Base-by-base conservation (phyloP, 331 rosid species). In the Pyracantha coccinea region DNA sequence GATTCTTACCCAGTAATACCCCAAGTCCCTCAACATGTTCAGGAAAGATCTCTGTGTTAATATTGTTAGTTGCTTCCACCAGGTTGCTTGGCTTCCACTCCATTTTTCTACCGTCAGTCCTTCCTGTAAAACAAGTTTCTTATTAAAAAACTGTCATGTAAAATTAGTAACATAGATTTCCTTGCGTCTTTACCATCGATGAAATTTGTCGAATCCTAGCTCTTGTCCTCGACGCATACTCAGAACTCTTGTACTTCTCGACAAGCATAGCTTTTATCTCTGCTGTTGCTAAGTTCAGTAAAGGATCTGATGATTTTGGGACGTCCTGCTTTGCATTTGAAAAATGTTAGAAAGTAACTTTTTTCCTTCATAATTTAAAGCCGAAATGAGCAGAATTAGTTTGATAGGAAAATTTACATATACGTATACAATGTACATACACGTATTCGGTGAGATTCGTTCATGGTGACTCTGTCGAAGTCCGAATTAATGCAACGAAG, bases 1-100 rank as follows among this genome's bases (percentile, higher is more conserved):
- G 20, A 94, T 94, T 89, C 99, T 89, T 74, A 92, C 78, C 99
- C 99, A 94, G 78, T 90, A 94, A 78, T 94, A 94, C 14, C 97
- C 99, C 61, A 90, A 86, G 76, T 94, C 99, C 74, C 99, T 86
- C 68, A 74, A 76, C 99, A 94, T 94, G 90, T 94, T 94, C 50
- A 87, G 76, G 70, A 88, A 83, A 35, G 99, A 94, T 83, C 99
- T 88, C 32, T 13, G 72, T 8, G 99, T 94, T 85, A 94, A 76
- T 45, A 92, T 85, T 2, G 64, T 61, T 32, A 94, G 92, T 80
- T 94, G 99, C 82, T 83, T 92, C 88, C 89, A 79, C 99, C 96
- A 94, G 75, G 79, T 85, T 41, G 97, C 92, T 85, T 85, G 86
- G 78, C 90, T 88, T 69, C 90, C 89, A 60, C 55, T 64, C 57